These are phyloP conservation scores for Cucumis variabilis DNA, from an alignment of 331 rosid genomes.

Conservation along the genomic window DNA sequence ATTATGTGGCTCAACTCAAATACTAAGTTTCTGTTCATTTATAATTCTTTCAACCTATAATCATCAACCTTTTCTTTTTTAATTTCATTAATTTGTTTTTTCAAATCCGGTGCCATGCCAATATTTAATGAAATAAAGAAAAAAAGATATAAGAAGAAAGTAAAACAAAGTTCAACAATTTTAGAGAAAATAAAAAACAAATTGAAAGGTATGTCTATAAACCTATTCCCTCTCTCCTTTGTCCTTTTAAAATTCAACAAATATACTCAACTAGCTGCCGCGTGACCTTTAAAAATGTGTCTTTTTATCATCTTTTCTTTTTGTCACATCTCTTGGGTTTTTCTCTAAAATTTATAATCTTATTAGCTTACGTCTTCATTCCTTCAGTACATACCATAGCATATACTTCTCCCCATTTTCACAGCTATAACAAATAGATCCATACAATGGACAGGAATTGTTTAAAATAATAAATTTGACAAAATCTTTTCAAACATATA, in stretches of 20 bases:
- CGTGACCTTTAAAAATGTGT: not conserved
- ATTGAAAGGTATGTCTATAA: no score
- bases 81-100: no score
- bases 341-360: not conserved
- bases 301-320: not conserved
- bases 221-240: not conserved
- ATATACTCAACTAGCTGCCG: not conserved
- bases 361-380: not conserved
- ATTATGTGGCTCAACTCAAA: no score
- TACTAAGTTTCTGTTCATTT: not conserved
- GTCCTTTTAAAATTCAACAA: not conserved
- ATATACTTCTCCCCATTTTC: not conserved
- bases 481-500: no score
- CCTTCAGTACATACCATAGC: not conserved
- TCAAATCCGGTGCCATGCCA: not conserved
- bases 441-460: no score
- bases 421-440: no score
- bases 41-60: not conserved
- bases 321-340: conserved; percentile 1
- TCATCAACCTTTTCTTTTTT: no score
- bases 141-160: no score
- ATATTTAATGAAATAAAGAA: no score
- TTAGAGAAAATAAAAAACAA: no score
- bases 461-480: no score
- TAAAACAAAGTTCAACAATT: no score